Conservation (phyloP, 2,329 filamentous ascomycete species). For the Penicillium brasilianum region DNA sequence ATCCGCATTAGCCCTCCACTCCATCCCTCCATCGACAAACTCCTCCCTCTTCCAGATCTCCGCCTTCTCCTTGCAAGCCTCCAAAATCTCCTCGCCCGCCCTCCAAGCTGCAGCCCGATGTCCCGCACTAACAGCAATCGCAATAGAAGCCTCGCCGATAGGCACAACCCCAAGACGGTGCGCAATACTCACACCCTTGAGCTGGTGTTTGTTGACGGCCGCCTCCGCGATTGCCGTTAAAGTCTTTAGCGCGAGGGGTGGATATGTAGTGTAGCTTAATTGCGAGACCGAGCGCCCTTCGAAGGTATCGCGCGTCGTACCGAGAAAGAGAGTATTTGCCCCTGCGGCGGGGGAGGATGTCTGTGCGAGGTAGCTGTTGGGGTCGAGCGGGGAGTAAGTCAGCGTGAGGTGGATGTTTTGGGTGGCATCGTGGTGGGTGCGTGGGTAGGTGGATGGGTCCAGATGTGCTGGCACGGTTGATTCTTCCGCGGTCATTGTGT, state of each 20-base stretch:
- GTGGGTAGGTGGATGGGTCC: conserved; percentile 49
- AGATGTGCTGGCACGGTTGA: conserved; percentile 37
- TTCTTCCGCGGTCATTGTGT: conserved; percentile 23
- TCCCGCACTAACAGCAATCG: conserved; percentile 82
- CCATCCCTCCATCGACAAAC: conserved; percentile 72
- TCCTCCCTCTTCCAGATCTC: conserved; percentile 96
- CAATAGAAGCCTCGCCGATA: conserved; percentile 89
- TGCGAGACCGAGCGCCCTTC: conserved; percentile 47
- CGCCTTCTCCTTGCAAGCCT: conserved; percentile 81
- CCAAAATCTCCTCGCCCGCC: conserved; percentile 86
- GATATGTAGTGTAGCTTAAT: conserved; percentile 53
- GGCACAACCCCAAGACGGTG: conserved; percentile 86
- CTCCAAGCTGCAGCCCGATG: conserved; percentile 86
- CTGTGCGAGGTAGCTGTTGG: conserved; percentile 40
- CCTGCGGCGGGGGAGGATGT: conserved; percentile 50
- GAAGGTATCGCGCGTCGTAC: conserved; percentile 53
- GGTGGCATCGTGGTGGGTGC: conserved; percentile 36
- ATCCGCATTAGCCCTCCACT: conserved; percentile 89
- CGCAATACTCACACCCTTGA: conserved; percentile 76
- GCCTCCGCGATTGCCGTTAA: conserved; percentile 46
- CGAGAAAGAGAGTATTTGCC: conserved; percentile 54
- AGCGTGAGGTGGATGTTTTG: conserved; percentile 50
- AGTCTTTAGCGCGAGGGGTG: conserved; percentile 49
- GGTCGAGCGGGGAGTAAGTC: conserved; percentile 48
- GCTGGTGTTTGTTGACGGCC: conserved; percentile 61